Conservation (phyloP, 1,139 yeast genomes). For the Taphrina sp. region DNA sequence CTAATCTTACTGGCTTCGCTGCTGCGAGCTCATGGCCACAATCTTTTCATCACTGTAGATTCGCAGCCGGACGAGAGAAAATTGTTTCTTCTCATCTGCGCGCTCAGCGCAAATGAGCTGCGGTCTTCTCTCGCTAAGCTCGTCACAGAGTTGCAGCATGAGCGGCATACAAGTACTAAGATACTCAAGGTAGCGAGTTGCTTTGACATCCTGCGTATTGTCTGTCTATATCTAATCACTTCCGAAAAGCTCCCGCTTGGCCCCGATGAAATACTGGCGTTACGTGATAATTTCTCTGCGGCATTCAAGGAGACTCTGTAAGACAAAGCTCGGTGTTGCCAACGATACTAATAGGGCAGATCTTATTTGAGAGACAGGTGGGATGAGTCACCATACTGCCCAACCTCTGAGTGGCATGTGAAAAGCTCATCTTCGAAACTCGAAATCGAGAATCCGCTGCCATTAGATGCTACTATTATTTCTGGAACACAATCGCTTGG, state of each 20-base stretch:
- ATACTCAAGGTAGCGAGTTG: slow-evolving; percentile 4
- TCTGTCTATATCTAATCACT: slow-evolving; percentile 11
- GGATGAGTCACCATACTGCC: slow-evolving; percentile 15
- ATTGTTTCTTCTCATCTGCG: slow-evolving; percentile 3
- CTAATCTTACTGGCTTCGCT: slow-evolving; percentile 11
- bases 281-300: slow-evolving; percentile 22
- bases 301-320: slow-evolving; percentile 19
- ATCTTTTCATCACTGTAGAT: not conserved
- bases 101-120: slow-evolving; percentile 12
- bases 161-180: not conserved
- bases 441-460: not conserved
- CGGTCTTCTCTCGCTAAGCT: slow-evolving; percentile 5
- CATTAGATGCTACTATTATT: not conserved
- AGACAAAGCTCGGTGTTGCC: not conserved
- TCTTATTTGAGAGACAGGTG: slow-evolving; percentile 16
- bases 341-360: not conserved
- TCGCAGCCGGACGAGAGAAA: not conserved
- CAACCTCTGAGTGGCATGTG: slow-evolving; percentile 13
- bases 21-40: not conserved
- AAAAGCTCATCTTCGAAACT: not conserved
- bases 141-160: not conserved
- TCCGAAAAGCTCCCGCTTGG: not conserved
- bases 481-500: slow-evolving; percentile 12
- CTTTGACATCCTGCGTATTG: slow-evolving; percentile 9
- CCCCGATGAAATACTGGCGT: slow-evolving; percentile 13